A percentile compares a stretch with the other conserved stretches of the same genome.
Conservation (phyloP, 495 filamentous ascomycete species). For the Penicillium silybi region DNA sequence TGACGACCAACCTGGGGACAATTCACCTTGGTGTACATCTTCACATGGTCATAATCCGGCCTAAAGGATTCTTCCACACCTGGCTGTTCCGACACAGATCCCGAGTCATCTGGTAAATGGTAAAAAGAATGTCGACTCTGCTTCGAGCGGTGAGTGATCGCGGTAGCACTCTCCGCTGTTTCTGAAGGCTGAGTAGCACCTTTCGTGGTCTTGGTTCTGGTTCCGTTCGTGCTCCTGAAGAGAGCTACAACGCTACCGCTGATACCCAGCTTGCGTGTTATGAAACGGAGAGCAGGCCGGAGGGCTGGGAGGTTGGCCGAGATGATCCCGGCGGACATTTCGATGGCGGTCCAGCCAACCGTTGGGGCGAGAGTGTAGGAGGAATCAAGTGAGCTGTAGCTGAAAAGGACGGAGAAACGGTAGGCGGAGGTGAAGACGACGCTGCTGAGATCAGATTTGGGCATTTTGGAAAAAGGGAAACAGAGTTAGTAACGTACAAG, state of each 20-base stretch:
- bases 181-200: neutral
- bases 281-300: slow-evolving; percentile 22
- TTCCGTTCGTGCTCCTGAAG: slow-evolving; percentile 6
- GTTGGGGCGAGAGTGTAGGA: slow-evolving; percentile 41
- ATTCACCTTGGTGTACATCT: slow-evolving; percentile 15
- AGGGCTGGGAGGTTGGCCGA: slow-evolving; percentile 45
- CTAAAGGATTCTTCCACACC: slow-evolving; percentile 7
- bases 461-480: no score
- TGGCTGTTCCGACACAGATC: neutral
- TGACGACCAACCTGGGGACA: neutral
- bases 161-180: slow-evolving; percentile 3
- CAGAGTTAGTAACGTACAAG: slow-evolving; percentile 18
- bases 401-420: slow-evolving; percentile 34
- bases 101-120: slow-evolving; percentile 13
- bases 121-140: slow-evolving; percentile 17
- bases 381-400: slow-evolving; percentile 27
- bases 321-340: slow-evolving; percentile 44
- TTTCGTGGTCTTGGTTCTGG: slow-evolving; percentile 4
- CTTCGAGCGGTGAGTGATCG: slow-evolving; percentile 1
- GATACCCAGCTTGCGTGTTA: slow-evolving; percentile 13
- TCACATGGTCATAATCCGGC: slow-evolving; percentile 16
- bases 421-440: slow-evolving; percentile 38
- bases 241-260: slow-evolving; percentile 8
- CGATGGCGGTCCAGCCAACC: slow-evolving; percentile 41
- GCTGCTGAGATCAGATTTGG: slow-evolving; percentile 7